Evolutionary conservation across 2,329 filamentous ascomycete species (phyloP).

Genomic region (Fusarium protoensiforme): DNA sequence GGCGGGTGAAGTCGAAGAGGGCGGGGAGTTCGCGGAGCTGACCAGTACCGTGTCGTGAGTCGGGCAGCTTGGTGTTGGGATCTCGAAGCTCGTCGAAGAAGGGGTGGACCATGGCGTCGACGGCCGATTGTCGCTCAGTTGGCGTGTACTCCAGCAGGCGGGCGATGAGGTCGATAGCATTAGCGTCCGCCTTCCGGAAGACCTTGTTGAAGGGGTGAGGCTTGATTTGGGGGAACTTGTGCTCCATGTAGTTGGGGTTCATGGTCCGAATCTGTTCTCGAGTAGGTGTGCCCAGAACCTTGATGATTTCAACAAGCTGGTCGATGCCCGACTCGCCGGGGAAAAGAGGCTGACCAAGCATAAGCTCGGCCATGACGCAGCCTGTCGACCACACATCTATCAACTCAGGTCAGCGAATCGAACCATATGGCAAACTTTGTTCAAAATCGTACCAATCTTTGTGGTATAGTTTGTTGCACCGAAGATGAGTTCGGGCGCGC

Average conservation of each 20-base stretch:
- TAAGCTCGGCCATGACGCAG: conserved; percentile 98
- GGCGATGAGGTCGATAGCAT: conserved; percentile 95
- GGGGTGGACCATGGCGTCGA: conserved; percentile 97
- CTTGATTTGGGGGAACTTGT: conserved; percentile 99
- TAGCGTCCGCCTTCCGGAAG: conserved; percentile 93
- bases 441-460: conserved; percentile 85
- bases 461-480: conserved; percentile 99
- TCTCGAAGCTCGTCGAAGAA: conserved; percentile 98
- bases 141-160: conserved; percentile 96
- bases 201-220: conserved; percentile 99
- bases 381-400: conserved; percentile 99
- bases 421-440: background rate
- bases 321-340: conserved; percentile 98
- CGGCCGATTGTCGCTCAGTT: conserved; percentile 90
- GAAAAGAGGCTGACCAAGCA: conserved; percentile 98
- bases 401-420: conserved; percentile 60
- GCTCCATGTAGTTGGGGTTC: conserved; percentile 99
- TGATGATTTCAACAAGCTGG: conserved; percentile 99
- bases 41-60: conserved; percentile 89
- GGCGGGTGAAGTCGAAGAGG: conserved; percentile 92
- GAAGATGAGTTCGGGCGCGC: conserved; percentile 97
- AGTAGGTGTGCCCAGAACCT: conserved; percentile 95
- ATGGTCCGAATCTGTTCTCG: conserved; percentile 98
- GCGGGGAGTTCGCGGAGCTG: conserved; percentile 83
- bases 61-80: conserved; percentile 88